Percentiles rank a stretch among this genome's conserved stretches.
Conservation (phyloP, 1,284 basidiomycete species). For the Mycosarcoma mackinlayi region DNA sequence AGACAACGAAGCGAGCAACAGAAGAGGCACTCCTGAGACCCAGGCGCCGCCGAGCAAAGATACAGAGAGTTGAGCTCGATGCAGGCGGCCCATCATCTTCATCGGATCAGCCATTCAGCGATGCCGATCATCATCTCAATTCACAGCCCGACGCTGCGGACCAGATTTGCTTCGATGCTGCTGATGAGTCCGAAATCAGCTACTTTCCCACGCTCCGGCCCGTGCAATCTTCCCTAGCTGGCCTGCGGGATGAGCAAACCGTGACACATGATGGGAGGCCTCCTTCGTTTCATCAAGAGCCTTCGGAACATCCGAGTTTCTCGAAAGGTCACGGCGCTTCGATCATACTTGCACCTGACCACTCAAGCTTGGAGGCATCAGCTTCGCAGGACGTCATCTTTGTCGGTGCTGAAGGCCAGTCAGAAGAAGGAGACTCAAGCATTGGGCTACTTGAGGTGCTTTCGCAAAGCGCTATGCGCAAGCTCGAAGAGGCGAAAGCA, state of each 20-base stretch:
- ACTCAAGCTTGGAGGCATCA: not conserved
- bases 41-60: constrained; percentile 16
- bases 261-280: not conserved
- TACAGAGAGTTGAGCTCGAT: constrained; percentile 26
- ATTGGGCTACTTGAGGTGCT: constrained; percentile 31
- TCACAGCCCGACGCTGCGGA: constrained; percentile 20
- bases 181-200: constrained; percentile 41
- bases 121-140: constrained; percentile 28
- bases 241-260: too few relatives aligned
- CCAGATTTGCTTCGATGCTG: not conserved
- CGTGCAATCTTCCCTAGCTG: not conserved
- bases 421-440: constrained; percentile 16
- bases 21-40: constrained; percentile 1
- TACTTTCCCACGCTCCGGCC: constrained; percentile 37
- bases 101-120: constrained; percentile 25
- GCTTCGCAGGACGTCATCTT: not conserved
- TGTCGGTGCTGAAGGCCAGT: not conserved
- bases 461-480: constrained; percentile 34
- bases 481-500: not conserved
- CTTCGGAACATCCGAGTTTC: not conserved
- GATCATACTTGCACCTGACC: not conserved
- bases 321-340: not conserved
- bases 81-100: not conserved
- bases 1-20: not conserved
- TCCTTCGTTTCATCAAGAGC: not conserved